These are phyloP conservation scores for Nematodospora anomalae DNA, from an alignment of 1,139 yeast species.

Conservation along the genomic window DNA sequence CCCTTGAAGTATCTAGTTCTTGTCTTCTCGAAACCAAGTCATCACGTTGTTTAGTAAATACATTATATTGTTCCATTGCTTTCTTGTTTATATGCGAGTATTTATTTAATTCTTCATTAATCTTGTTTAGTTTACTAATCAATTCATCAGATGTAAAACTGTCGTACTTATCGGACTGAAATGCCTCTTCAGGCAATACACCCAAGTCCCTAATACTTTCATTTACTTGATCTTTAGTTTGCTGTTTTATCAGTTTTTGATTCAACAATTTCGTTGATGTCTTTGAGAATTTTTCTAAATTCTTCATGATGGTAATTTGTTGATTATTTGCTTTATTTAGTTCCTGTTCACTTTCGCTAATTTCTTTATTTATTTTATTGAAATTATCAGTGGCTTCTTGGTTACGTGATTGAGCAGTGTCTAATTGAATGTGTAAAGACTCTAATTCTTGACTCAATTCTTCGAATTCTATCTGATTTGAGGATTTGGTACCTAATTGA, in stretches of 20 bases:
- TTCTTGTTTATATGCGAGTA: conserved; percentile 84
- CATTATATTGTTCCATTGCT: conserved; percentile 82
- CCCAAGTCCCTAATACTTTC: conserved; percentile 81
- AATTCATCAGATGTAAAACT: conserved; percentile 54
- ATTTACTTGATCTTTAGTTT: conserved; percentile 71
- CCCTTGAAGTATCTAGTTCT: conserved; percentile 70
- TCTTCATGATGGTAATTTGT: conserved; percentile 54
- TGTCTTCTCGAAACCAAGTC: conserved; percentile 62
- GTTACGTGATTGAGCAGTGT: conserved; percentile 22
- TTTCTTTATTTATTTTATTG: conserved; percentile 29
- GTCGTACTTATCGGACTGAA: conserved; percentile 42
- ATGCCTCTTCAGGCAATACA: conserved; percentile 84
- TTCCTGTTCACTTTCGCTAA: conserved; percentile 39
- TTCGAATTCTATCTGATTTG: conserved; percentile 39
- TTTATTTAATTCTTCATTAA: conserved; percentile 58
- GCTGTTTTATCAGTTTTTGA: conserved; percentile 58
- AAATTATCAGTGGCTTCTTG: conserved; percentile 21
- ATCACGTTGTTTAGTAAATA: conserved; percentile 72
- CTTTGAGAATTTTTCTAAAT: conserved; percentile 63
- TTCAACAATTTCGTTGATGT: conserved; percentile 65
- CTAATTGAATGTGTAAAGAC: conserved; percentile 24
- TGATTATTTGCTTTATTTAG: conserved; percentile 55
- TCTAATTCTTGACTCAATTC: conserved; percentile 33
- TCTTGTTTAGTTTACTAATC: conserved; percentile 53
- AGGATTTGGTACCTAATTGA: conserved; percentile 6